phyloP scores from a whole-genome alignment of 257 asterid genomes.

The Nicotiana obtusifolia region DNA sequence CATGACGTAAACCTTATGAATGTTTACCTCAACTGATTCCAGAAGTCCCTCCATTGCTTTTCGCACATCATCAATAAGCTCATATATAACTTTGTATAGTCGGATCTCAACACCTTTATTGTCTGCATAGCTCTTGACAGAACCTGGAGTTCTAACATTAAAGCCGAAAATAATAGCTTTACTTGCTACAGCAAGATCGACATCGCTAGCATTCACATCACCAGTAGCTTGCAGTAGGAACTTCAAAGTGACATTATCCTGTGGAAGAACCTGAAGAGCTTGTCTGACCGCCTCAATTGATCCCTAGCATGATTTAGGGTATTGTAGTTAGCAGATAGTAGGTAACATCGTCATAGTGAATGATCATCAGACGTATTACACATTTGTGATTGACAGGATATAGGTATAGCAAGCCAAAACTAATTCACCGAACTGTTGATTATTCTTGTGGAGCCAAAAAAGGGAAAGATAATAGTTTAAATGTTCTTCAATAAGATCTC shows the following conservation, averaged over 20 bases:
- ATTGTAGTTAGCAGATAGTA: background rate
- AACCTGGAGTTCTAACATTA: conserved; percentile 73
- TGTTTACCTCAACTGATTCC: conserved; percentile 77
- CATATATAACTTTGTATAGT: conserved; percentile 76
- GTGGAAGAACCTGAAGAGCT: conserved; percentile 96
- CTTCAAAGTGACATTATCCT: conserved; percentile 80
- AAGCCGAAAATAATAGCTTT: conserved; percentile 86
- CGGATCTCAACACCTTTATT: conserved; percentile 75
- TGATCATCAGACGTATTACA: background rate
- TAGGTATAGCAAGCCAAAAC: background rate
- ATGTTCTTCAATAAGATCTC: background rate
- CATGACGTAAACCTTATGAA: background rate
- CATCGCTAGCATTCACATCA: conserved; percentile 78
- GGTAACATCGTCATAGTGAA: background rate
- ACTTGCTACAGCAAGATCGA: conserved; percentile 93
- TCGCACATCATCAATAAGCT: conserved; percentile 88
- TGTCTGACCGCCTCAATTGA: conserved; percentile 83
- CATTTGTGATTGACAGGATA: background rate
- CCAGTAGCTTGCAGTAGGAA: conserved; percentile 91
- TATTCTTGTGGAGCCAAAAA: background rate
- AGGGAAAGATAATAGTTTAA: background rate
- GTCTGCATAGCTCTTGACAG: conserved; percentile 79
- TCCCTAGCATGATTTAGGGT: conserved; percentile 47
- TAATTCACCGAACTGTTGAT: background rate
- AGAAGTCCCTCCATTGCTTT: conserved; percentile 97